Evolutionary conservation across 768 basidiomycete genomes (phyloP).

Genomic region (Auricularia auricula-judae): DNA sequence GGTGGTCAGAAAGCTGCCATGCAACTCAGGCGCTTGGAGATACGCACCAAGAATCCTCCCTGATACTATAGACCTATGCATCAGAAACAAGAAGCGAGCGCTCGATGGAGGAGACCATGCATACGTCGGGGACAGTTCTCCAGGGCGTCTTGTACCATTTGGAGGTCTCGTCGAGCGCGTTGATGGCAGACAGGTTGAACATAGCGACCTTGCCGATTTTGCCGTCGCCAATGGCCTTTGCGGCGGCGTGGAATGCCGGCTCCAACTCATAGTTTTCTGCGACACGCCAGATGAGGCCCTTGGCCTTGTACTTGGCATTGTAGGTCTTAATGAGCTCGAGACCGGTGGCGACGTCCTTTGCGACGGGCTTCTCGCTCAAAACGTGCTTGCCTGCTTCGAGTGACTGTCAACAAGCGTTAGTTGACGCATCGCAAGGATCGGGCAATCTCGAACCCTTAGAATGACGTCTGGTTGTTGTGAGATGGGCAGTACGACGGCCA

Average conservation of each 20-base stretch:
- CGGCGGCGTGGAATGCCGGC: conserved; percentile 40
- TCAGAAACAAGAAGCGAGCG: conserved; percentile 1
- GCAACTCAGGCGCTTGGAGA: conserved; percentile 12
- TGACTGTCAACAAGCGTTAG: conserved; percentile 15
- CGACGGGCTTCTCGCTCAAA: conserved; percentile 81
- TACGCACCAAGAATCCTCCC: conserved; percentile 70
- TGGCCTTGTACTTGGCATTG: conserved; percentile 49
- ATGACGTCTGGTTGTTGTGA: conserved; percentile 60
- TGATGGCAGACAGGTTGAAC: conserved; percentile 47
- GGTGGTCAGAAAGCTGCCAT: too few relatives aligned
- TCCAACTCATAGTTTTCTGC: conserved; percentile 72
- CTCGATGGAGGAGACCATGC: conserved; percentile 16
- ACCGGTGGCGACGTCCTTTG: conserved; percentile 54
- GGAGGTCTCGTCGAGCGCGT: conserved; percentile 45
- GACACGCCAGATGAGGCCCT: conserved; percentile 67
- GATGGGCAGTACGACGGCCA: conserved; percentile 73
- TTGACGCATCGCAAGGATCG: neutral
- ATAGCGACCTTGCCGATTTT: conserved; percentile 62
- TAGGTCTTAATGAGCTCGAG: conserved; percentile 56
- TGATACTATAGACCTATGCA: conserved; percentile 40
- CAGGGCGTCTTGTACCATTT: conserved; percentile 79
- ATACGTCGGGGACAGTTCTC: conserved; percentile 71
- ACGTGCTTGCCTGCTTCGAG: conserved; percentile 78
- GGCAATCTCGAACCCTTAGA: conserved; percentile 22
- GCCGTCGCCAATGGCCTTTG: conserved; percentile 38